Evolutionary conservation across 1,284 basidiomycete genomes (phyloP), one percentile per base, ranked within the genome.

Genomic region (Moniliophthora roreri): DNA sequence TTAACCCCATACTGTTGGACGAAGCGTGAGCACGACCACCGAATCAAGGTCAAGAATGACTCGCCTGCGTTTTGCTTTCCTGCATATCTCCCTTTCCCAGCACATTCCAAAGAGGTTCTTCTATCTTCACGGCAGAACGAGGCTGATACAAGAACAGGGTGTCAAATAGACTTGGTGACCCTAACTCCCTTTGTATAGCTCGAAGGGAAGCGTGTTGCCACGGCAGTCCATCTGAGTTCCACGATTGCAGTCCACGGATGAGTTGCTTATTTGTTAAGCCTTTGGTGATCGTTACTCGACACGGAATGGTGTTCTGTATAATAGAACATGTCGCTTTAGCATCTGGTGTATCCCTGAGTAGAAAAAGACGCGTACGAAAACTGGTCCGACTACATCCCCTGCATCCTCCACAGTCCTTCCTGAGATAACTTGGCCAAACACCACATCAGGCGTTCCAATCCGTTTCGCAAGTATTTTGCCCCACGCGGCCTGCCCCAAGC

Each of bases 201-300:
- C 78, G 71, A 50, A 78, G 65, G 13, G 78, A 79, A 9, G 70
- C 69, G 48, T 80, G 79, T 50, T 79, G 77, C 70, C 76, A 79
- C 2, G 71, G 61, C 46, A 77, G 63, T 10, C 70, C 70, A 4
- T 71, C 67, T 24, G 77, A 59, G 53, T 79, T 79, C 28, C 58
- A 57, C 32, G 62, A 52, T 42, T 80, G 78, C 28, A 80, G 66
- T 5, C 58, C 59, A 32, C 62, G 66, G 21, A 80, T 61, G 4
- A 80, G 52, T 8, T 71, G 67, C 37, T 64, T 63, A 55, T 76
- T 77, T 6, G 48, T 63, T 37, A 62, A 51, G 4, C 56, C 58
- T 15, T 53, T 54, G 8, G 55, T 51, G 20, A 79, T 44, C n/a
- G 56, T 63, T 35, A 78, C 59, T 15, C 76, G 72, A 56, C 71